Evolutionary conservation across 192 early-diverging fungal species (phyloP).

Genomic region (Dimargaris cristalligena): DNA sequence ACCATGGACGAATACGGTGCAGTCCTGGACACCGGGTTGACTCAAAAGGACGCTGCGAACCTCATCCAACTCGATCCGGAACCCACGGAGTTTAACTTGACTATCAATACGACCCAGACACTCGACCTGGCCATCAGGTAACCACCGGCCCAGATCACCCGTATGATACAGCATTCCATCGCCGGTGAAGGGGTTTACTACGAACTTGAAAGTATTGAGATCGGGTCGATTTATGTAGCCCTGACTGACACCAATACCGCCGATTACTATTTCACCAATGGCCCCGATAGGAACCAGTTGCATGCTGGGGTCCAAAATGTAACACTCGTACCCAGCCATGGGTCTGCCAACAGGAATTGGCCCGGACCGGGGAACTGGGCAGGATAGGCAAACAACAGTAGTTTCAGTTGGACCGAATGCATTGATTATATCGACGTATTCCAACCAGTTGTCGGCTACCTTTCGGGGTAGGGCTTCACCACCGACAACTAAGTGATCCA

Average conservation of each 20-base stretch:
- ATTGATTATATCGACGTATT: neutral
- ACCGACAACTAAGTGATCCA: neutral
- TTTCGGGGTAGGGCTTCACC: neutral
- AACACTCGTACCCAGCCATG: neutral
- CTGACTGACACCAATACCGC: neutral
- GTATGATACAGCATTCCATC: neutral
- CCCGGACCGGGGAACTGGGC: neutral
- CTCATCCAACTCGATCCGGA: neutral
- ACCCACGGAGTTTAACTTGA: slow-evolving; percentile 9
- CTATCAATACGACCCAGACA: neutral
- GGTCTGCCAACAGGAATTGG: neutral
- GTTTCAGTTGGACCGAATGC: slow-evolving; percentile 3
- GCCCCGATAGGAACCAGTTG: slow-evolving; percentile 17
- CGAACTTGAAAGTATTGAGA: neutral
- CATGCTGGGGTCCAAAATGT: slow-evolving; percentile 11
- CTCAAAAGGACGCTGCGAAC: neutral
- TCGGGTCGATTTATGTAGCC: slow-evolving; percentile 7
- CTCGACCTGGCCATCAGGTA: neutral
- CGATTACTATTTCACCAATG: slow-evolving; percentile 21
- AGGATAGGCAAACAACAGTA: neutral
- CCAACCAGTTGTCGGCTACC: neutral
- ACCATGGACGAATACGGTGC: neutral
- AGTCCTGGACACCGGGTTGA: neutral
- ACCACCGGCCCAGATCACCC: slow-evolving; percentile 6
- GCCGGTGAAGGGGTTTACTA: neutral